Conservation (phyloP, 495 filamentous ascomycete genomes). For the Hypoxylon perforatum region DNA sequence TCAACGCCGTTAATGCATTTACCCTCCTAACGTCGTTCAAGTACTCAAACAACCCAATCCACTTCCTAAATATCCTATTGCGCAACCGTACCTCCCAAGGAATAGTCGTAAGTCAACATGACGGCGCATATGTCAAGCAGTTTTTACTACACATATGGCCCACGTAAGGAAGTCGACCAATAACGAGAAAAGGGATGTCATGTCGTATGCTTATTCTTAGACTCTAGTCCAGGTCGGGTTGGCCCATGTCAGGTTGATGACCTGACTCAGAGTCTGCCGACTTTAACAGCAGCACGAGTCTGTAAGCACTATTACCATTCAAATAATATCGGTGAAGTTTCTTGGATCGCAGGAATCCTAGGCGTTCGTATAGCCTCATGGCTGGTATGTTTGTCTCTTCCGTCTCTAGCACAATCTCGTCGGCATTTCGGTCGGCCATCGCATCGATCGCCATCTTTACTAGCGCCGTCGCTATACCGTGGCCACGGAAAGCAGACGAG, state of each 20-base stretch:
- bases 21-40: background rate
- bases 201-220: background rate
- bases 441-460: slow-evolving; percentile 92
- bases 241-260: slow-evolving; percentile 8
- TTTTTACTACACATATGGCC: background rate
- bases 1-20: slow-evolving; percentile 36
- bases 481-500: slow-evolving; percentile 77
- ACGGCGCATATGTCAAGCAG: slow-evolving; percentile 1
- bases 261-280: slow-evolving; percentile 47
- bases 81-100: background rate
- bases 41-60: background rate
- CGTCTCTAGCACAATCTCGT: slow-evolving; percentile 97
- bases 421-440: slow-evolving; percentile 85
- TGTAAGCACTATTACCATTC: slow-evolving; percentile 94
- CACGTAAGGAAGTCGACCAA: background rate
- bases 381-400: slow-evolving; percentile 94
- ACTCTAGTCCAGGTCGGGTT: background rate
- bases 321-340: slow-evolving; percentile 95
- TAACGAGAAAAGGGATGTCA: background rate
- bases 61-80: background rate
- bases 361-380: slow-evolving; percentile 90
- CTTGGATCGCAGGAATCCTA: slow-evolving; percentile 94
- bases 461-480: slow-evolving; percentile 90
- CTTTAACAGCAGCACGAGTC: slow-evolving; percentile 86
- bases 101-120: background rate